Percentiles rank a stretch among this genome's conserved stretches.
Evolutionary conservation across 2,329 filamentous ascomycete genomes (phyloP).

Genomic region (Mollisia scopiformis): DNA sequence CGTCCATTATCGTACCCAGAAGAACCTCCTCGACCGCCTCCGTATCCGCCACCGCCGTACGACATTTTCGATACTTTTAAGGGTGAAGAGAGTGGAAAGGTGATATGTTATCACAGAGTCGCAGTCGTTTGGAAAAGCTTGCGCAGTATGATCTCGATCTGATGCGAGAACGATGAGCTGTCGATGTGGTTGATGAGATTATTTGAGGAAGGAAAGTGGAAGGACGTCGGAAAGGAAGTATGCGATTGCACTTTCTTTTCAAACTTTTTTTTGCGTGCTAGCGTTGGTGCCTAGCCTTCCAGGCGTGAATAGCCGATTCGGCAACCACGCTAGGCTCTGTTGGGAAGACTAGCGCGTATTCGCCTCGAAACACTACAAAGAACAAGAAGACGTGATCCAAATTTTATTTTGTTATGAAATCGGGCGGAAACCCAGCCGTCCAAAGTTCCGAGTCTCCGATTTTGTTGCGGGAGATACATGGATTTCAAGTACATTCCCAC

Average conservation of each 20-base stretch:
- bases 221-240: slow-evolving; percentile 11
- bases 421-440: too few species aligned
- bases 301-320: neutral
- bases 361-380: too few species aligned
- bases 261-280: slow-evolving; percentile 7
- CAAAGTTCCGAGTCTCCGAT: too few species aligned
- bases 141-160: slow-evolving; percentile 19
- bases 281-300: neutral
- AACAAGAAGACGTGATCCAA: too few species aligned
- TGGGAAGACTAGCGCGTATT: too few species aligned
- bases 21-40: slow-evolving; percentile 44
- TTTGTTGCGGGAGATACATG: too few species aligned
- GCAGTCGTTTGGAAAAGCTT: slow-evolving; percentile 12
- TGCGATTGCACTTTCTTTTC: neutral
- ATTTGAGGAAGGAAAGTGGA: slow-evolving; percentile 8
- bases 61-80: slow-evolving; percentile 17
- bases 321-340: neutral
- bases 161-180: slow-evolving; percentile 27
- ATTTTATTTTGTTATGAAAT: too few species aligned
- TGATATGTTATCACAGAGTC: slow-evolving; percentile 12
- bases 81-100: slow-evolving; percentile 19
- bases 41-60: slow-evolving; percentile 58
- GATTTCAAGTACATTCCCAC: too few species aligned
- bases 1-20: slow-evolving; percentile 59
- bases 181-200: slow-evolving; percentile 21